Evolutionary conservation across 2,329 filamentous ascomycete species (phyloP).

Genomic region (Tolypocladium paradoxum): DNA sequence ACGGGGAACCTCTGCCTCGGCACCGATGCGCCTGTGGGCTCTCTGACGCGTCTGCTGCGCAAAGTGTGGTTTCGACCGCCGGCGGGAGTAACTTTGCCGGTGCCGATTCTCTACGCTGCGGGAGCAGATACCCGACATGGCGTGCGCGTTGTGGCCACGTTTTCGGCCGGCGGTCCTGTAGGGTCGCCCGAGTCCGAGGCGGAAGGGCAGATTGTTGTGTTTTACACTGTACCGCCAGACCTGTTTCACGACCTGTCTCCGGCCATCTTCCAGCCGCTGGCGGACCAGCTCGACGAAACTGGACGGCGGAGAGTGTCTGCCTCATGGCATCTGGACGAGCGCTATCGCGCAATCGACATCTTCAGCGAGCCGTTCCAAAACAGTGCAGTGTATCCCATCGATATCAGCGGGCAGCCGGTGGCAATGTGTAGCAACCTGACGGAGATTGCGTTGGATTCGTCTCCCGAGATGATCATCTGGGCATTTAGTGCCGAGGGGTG

Average conservation of each 20-base stretch:
- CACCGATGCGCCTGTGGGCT: slow-evolving; percentile 46
- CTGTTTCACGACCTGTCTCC: slow-evolving; percentile 29
- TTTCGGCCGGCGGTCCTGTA: slow-evolving; percentile 23
- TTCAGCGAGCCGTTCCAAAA: slow-evolving; percentile 7
- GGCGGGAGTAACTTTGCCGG: slow-evolving; percentile 14
- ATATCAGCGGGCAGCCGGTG: slow-evolving; percentile 19
- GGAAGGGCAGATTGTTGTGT: slow-evolving; percentile 32
- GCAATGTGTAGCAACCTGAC: slow-evolving; percentile 19
- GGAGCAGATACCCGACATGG: slow-evolving; percentile 47
- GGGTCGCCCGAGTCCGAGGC: not conserved
- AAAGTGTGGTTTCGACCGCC: slow-evolving; percentile 43
- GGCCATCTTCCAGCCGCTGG: slow-evolving; percentile 3
- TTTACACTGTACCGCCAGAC: slow-evolving; percentile 52
- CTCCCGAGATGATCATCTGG: slow-evolving; percentile 23
- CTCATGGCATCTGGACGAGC: slow-evolving; percentile 10
- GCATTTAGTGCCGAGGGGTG: slow-evolving; percentile 22
- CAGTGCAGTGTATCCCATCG: slow-evolving; percentile 14
- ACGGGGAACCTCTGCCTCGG: slow-evolving; percentile 48
- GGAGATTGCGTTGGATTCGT: slow-evolving; percentile 21
- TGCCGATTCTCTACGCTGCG: slow-evolving; percentile 42
- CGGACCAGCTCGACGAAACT: slow-evolving; percentile 1
- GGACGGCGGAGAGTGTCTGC: slow-evolving; percentile 5
- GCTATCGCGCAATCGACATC: slow-evolving; percentile 10
- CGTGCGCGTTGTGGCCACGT: slow-evolving; percentile 47
- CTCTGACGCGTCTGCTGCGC: slow-evolving; percentile 37